phyloP scores from a whole-genome alignment of 371 early-diverging fungal species.

The Entomophthora muscae region DNA sequence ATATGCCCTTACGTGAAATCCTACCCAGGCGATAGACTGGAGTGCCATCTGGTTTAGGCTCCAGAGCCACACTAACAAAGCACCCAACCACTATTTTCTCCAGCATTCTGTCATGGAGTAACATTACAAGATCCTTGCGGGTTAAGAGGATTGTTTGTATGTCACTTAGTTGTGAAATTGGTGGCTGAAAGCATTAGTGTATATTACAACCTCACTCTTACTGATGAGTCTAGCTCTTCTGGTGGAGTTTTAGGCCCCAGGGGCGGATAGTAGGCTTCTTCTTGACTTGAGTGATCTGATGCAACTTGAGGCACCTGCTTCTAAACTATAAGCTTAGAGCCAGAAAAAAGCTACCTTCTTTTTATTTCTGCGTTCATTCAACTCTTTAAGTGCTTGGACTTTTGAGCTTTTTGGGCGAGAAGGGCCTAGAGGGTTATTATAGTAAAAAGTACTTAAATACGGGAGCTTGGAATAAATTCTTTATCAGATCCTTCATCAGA shows the following conservation, averaged over 20 bases:
- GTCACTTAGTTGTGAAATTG: background rate
- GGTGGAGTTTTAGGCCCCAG: background rate
- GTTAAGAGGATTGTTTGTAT: background rate
- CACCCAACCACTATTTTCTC: background rate
- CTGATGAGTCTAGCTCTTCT: background rate
- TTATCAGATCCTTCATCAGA: background rate
- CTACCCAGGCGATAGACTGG: background rate
- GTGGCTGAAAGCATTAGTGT: background rate
- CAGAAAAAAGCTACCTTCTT: background rate
- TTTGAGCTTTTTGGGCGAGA: background rate
- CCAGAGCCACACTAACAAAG: background rate
- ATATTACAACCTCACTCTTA: background rate
- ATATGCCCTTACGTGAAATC: background rate
- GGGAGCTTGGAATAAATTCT: background rate
- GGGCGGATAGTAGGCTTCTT: background rate
- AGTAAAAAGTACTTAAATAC: background rate
- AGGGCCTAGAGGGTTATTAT: background rate
- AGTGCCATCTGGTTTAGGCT: background rate
- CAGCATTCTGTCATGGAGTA: background rate
- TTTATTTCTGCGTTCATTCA: background rate
- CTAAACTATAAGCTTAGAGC: background rate
- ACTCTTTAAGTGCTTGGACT: background rate
- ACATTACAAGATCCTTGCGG: background rate
- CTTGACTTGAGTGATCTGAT: background rate
- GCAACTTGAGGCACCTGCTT: background rate